These are phyloP conservation scores for Nicotiana noctiflora DNA, from an alignment of 257 asterid species.

Conservation along the genomic window DNA sequence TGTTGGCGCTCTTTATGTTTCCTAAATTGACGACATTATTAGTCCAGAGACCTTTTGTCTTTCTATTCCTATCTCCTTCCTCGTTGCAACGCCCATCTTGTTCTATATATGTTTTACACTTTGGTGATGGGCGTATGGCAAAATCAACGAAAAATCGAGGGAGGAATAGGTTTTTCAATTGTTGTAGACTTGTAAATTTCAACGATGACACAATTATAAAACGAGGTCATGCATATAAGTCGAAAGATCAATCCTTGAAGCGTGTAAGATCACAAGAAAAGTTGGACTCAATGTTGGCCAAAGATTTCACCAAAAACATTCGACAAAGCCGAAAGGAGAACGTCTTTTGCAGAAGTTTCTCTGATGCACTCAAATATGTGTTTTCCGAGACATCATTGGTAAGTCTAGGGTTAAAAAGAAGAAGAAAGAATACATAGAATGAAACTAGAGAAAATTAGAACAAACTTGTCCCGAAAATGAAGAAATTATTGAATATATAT, in stretches of 20 bases:
- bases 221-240: not conserved
- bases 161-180: conserved; percentile 26
- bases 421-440: not conserved
- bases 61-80: conserved; percentile 7
- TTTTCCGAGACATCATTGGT: conserved; percentile 35
- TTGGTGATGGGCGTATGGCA: not conserved
- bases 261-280: not conserved
- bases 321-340: conserved; percentile 15
- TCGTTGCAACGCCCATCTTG: not conserved
- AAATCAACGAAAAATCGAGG: conserved; percentile 23
- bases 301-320: not conserved
- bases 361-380: conserved; percentile 30
- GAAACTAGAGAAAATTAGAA: not conserved
- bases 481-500: not conserved
- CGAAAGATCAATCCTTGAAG: not conserved
- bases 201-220: not conserved
- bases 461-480: not conserved
- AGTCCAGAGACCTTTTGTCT: not conserved
- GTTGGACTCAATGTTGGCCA: not conserved
- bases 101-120: not conserved
- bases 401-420: not conserved
- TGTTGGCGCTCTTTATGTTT: not conserved
- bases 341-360: conserved; percentile 19
- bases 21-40: not conserved
- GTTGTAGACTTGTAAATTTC: conserved; percentile 16